Evolutionary conservation across 257 asterid species (phyloP).

Genomic region (Cynanchum wilfordii): DNA sequence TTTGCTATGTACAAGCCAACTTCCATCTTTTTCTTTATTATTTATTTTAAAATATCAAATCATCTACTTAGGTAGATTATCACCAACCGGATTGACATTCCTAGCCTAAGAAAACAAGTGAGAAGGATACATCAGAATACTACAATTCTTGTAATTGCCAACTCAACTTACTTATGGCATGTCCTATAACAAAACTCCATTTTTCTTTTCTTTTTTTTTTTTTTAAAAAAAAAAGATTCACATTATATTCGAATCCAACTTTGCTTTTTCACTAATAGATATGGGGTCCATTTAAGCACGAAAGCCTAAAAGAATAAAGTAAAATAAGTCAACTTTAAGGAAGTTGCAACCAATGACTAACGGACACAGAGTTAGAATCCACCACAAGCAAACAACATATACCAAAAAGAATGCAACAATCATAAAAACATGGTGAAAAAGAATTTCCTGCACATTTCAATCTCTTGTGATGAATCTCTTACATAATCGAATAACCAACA

Average conservation of each 20-base stretch:
- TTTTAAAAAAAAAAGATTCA: not conserved
- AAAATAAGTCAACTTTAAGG: not conserved
- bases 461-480: conserved; percentile 20
- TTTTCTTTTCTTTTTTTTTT: not conserved
- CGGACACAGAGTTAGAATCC: not conserved
- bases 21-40: not conserved
- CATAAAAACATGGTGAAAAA: conserved; percentile 1
- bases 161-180: not conserved
- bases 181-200: not conserved
- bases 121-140: not conserved
- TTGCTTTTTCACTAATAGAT: not conserved
- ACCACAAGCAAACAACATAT: not conserved
- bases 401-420: not conserved
- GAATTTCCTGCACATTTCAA: conserved; percentile 31
- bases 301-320: not conserved
- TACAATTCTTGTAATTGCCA: not conserved
- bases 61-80: not conserved
- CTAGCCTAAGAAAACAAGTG: not conserved
- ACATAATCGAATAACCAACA: conserved; percentile 16
- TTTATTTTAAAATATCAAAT: no score
- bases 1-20: not conserved
- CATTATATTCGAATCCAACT: not conserved
- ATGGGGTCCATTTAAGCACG: not conserved
- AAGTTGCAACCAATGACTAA: not conserved
- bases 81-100: not conserved